A percentile compares a stretch with the other conserved stretches of the same genome.
These are phyloP conservation scores for Penicillium soppii DNA, from an alignment of 495 filamentous ascomycete genomes.

Conservation along the genomic window DNA sequence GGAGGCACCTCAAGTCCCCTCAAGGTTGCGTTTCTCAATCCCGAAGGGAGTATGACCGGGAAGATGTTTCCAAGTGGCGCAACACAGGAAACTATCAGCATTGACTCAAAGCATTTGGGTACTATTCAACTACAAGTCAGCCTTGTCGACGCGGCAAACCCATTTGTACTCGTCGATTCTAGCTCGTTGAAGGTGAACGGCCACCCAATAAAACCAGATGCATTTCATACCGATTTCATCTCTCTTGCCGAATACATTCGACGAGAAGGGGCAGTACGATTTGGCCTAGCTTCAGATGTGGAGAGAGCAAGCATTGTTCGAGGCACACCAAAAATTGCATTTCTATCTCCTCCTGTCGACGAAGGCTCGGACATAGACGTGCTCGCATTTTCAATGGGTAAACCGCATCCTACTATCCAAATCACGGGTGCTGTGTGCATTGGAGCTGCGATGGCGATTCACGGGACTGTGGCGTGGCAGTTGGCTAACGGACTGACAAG, in stretches of 20 bases:
- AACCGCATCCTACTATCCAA: constrained; percentile 31
- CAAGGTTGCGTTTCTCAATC: constrained; percentile 27
- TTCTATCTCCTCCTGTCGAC: constrained; percentile 13
- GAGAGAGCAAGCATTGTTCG: constrained; percentile 12
- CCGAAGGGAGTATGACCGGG: constrained; percentile 33
- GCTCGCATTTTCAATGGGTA: constrained; percentile 30
- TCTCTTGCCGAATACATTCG: constrained; percentile 27
- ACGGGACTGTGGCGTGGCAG: constrained; percentile 25
- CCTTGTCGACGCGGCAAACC: constrained; percentile 33
- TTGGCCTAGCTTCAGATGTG: constrained; percentile 21
- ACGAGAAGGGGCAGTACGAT: constrained; percentile 22
- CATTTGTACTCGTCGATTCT: constrained; percentile 34
- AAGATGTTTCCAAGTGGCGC: constrained; percentile 28
- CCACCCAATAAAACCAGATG: not conserved
- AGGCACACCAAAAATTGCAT: constrained; percentile 34
- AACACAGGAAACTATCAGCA: constrained; percentile 14
- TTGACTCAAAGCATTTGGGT: constrained; percentile 6
- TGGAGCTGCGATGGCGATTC: constrained; percentile 22
- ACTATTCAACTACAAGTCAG: constrained; percentile 19
- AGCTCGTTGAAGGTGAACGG: constrained; percentile 15
- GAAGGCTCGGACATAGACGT: constrained; percentile 19
- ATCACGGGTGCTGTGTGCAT: constrained; percentile 36
- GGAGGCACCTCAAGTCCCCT: constrained; percentile 24
- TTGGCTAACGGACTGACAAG: not conserved
- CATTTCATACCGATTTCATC: constrained; percentile 1